A percentile compares a stretch with the other conserved stretches of the same genome.
These are phyloP conservation scores for Phytophthora foliorum DNA, from an alignment of 352 stramenopile species.

Conservation along the genomic window DNA sequence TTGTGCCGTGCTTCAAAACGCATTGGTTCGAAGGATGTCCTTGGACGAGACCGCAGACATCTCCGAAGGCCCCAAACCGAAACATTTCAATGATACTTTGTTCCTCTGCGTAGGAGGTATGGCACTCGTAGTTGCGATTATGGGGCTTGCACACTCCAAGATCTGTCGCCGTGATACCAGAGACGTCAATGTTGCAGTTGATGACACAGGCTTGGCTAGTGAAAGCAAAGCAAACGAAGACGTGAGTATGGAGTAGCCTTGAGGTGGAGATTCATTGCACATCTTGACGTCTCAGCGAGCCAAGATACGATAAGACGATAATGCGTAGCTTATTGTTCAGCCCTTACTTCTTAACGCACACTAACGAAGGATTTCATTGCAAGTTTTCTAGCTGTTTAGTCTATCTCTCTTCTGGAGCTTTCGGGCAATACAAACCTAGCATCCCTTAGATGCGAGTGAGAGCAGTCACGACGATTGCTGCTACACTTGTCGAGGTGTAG, in stretches of 20 bases:
- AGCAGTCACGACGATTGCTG: neutral
- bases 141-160: conserved; percentile 28
- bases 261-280: neutral
- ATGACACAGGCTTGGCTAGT: conserved; percentile 14
- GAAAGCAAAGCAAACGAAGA: conserved; percentile 2
- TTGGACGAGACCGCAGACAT: neutral
- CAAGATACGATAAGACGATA: neutral
- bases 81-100: conserved; percentile 10
- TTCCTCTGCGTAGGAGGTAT: conserved; percentile 25
- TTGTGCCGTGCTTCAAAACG: conserved; percentile 14
- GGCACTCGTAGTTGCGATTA: conserved; percentile 25
- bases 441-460: neutral
- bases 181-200: neutral
- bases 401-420: too few relatives aligned
- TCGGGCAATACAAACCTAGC: too few relatives aligned
- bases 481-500: neutral
- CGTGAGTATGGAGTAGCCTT: neutral
- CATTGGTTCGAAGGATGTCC: neutral
- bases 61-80: neutral
- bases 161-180: conserved; percentile 7
- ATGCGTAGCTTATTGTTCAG: neutral
- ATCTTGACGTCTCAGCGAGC: neutral
- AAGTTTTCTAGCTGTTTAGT: too few relatives aligned
- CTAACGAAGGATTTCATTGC: too few relatives aligned
- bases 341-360: neutral